Base-by-base conservation (phyloP, 177 flowering plant genomes). In the Vitis hybrid region DNA sequence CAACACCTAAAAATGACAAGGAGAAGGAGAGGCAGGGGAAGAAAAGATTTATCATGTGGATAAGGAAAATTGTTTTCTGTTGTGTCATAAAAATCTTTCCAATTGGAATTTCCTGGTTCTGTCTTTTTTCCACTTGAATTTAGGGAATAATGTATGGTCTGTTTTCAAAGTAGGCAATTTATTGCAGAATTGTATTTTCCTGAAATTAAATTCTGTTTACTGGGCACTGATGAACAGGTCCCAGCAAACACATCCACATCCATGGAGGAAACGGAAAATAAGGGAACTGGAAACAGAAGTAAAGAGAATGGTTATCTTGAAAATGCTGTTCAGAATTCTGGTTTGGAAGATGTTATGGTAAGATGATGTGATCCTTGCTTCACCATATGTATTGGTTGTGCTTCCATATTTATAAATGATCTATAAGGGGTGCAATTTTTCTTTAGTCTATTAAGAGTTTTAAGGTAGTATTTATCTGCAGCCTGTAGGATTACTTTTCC, bases 201-300 rank as follows among this genome's bases (percentile, higher is more conserved):
- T 63, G 22, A 31, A 14, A 9, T 56, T 62, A 14, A 10, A 56
- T 0, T 31, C 18, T 59, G 22, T 60, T 69, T 29, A 55, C 72
- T 70, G 84, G 83, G 73, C 19, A 77, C 55, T 56, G 60, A 71
- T 10, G 53, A 48, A 16, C 18, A 64, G 15, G 13, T 53, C n/a
- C 52, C 67, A 29, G 19, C 5, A 5, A 59, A 64, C 63, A 51
- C 26, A 45, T 60, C 73, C n/a, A 8, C 45, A 2, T 4, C 39
- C 21, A 39, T 78, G 33, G 68, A 66, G 73, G 81, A 77, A 65
- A 66, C 70, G 22, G 74, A 72, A 48, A 74, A 33, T 33, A 72
- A 53, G 1, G 56, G 33, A 51, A 56, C 60, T 67, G 72, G 56
- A 66, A 77, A 63, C 64, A 70, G 50, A 57, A 64, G 22, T 33